A percentile compares a stretch with the other conserved stretches of the same genome.
phyloP scores from a whole-genome alignment of 139 green algal species.

The Pleodorina starrii region DNA sequence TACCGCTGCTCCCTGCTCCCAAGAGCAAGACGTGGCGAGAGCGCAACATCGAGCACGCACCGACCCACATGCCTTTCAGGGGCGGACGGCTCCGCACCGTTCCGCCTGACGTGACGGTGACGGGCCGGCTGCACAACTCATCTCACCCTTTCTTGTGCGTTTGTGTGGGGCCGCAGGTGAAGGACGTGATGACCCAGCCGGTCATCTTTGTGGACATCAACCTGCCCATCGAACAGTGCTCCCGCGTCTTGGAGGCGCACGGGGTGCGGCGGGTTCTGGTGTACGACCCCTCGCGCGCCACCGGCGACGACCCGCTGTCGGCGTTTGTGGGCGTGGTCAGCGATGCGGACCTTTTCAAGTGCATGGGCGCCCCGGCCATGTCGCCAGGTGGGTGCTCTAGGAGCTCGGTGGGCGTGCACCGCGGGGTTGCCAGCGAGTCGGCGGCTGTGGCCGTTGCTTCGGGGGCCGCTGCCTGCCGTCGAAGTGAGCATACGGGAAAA shows the following conservation, averaged over 20 bases:
- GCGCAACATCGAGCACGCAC: too few species aligned
- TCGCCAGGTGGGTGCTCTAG: slow-evolving; percentile 8
- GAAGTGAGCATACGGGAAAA: too few species aligned
- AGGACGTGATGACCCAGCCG: slow-evolving; percentile 64
- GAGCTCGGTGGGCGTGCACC: too few species aligned
- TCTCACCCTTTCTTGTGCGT: not conserved
- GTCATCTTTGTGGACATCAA: slow-evolving; percentile 52
- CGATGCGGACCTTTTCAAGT: slow-evolving; percentile 60
- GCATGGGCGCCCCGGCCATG: slow-evolving; percentile 45
- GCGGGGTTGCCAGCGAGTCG: too few species aligned
- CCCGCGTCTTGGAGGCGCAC: not conserved
- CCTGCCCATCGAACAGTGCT: slow-evolving; percentile 45
- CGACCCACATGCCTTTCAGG: too few species aligned
- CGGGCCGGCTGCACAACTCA: too few species aligned
- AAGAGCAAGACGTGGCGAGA: too few species aligned
- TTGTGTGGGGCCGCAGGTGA: slow-evolving; percentile 10
- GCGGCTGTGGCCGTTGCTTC: too few species aligned
- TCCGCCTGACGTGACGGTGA: too few species aligned
- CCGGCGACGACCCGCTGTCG: slow-evolving; percentile 30
- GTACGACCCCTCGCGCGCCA: slow-evolving; percentile 18
- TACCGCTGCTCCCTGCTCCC: too few species aligned
- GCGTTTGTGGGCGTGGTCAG: slow-evolving; percentile 57
- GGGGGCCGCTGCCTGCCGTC: too few species aligned
- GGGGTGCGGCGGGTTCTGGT: slow-evolving; percentile 57
- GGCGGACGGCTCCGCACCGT: too few species aligned